Evolutionary conservation across 495 filamentous ascomycete species (phyloP).

Genomic region (Tuber umbilicatum): DNA sequence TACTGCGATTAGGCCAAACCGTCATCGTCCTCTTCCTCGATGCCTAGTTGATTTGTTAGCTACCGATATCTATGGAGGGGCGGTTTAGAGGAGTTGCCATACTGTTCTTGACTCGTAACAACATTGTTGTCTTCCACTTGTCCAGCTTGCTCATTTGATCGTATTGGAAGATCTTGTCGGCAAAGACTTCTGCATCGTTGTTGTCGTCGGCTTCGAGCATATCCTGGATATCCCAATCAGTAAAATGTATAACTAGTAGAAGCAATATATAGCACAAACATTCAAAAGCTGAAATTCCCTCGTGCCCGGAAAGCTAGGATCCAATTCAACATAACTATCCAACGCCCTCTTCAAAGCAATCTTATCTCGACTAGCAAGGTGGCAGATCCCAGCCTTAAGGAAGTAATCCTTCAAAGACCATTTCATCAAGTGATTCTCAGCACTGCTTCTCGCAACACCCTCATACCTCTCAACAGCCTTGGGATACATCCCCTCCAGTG

Average conservation of each 20-base stretch:
- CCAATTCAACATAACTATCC: slow-evolving; percentile 73
- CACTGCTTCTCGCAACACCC: slow-evolving; percentile 61
- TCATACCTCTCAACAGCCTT: slow-evolving; percentile 76
- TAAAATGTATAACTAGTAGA: background rate
- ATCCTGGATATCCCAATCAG: slow-evolving; percentile 46
- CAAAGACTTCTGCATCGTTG: slow-evolving; percentile 70
- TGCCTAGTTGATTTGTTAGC: slow-evolving; percentile 6
- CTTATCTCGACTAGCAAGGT: slow-evolving; percentile 65
- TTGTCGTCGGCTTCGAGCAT: slow-evolving; percentile 62
- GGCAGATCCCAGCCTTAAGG: slow-evolving; percentile 80
- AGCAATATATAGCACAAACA: slow-evolving; percentile 1
- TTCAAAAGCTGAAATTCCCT: slow-evolving; percentile 72
- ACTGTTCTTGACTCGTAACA: slow-evolving; percentile 69
- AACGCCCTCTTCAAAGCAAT: slow-evolving; percentile 70
- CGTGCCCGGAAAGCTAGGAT: slow-evolving; percentile 64
- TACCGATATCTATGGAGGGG: background rate
- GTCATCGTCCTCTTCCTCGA: slow-evolving; percentile 24
- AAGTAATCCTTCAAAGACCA: slow-evolving; percentile 91
- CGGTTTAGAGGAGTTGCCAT: slow-evolving; percentile 6
- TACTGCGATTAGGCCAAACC: slow-evolving; percentile 20
- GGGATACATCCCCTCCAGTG: slow-evolving; percentile 71
- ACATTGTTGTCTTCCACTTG: slow-evolving; percentile 88
- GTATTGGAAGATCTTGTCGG: slow-evolving; percentile 76
- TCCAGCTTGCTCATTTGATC: slow-evolving; percentile 87
- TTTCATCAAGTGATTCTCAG: slow-evolving; percentile 76